Evolutionary conservation across 768 basidiomycete species (phyloP), one percentile per base, ranked within the genome.

Genomic region (Hygrophorus russula): DNA sequence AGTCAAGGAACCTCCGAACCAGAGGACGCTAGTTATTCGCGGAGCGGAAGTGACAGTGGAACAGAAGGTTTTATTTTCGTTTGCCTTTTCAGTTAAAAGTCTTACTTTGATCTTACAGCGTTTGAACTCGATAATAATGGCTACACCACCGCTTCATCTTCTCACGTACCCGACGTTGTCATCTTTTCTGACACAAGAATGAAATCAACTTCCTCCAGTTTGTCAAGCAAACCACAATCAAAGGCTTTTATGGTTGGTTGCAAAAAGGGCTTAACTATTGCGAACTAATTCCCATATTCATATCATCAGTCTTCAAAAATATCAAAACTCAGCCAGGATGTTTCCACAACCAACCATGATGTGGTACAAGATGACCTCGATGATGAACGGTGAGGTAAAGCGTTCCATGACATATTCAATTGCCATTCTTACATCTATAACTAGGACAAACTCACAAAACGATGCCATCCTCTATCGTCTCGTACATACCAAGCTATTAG

Each of bases 401-500:
- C n/a, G n/a, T 19, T 19, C n/a, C 15, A 35, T 17, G 17, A 3
- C 33, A 3, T 35, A n/a, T 35, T 35, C 33, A n/a, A 35, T 35
- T 9, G 9, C 33, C 33, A 19, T 19, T 19, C n/a, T 38, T 11
- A 19, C 37, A 39, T n/a, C 40, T 11, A 31, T 47, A 2, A n/a
- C 11, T 53, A 91, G 89, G 39, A 74, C 81, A 14, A 84, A 86
- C 56, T 61, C 67, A 8, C 78, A 83, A 50, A 90, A 91, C 42
- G 88, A 91, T 55, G 80, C 78, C 0, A 59, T 82, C 18, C 70
- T 91, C 11, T 85, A 89, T 57, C 79, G 76, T 41, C 66, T 91
- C 4, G 72, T 91, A 12, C 88, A 91, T 56, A 89, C 87, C 0
- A 71, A 80, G 49, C 63, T 91, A 4, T 65, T 91, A 5, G 82